Base-by-base conservation (phyloP, 2,329 filamentous ascomycete genomes). In the Blastomyces percursus region DNA sequence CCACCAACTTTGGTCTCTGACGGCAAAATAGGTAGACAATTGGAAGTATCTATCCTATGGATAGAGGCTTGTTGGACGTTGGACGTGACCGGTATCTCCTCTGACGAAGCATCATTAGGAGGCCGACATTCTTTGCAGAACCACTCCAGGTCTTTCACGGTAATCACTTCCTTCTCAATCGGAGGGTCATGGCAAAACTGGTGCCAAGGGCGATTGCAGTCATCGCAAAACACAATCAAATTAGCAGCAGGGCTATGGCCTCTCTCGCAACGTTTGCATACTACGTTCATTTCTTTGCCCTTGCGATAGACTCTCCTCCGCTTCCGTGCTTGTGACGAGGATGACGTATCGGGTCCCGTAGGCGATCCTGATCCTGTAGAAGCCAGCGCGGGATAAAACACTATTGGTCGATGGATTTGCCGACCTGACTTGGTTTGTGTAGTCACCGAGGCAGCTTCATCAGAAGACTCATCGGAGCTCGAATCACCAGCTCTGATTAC, bases 151-250 rank as follows among this genome's bases (percentile, higher is more conserved):
- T 84, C 83, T 66, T 85, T 79, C 64, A 89, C 82, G 44, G 81
- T 80, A 56, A 92, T 82, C 24, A 88, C 84, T 21, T 86, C 83
- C 65, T 87, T 83, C n/a, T 82, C 80, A 64, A 95, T 89, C 9
- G 82, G 82, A 1, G 90, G 90, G 63, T 89, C 82, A 72, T 95
- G 90, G 70, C 90, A 95, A 69, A 85, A 84, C 72, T 91, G 89
- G 74, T 95, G 90, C 83, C 90, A 95, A 51, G 86, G 84, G 38
- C 81, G 80, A 71, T 90, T 89, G 77, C 90, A 95, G 19, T 86
- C 86, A 74, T 93, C 89, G 76, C 90, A 95, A 73, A 92, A 91
- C 2, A 94, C 89, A 71, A 95, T 92, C 75, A 86, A 84, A 75
- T 94, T 94, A 67, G 79, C 84, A n/a, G 79, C 73, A 2, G 88